Evolutionary conservation across 768 basidiomycete species (phyloP), one percentile per base, ranked within the genome.

Genomic region (Candolleomyces eurysporus): DNA sequence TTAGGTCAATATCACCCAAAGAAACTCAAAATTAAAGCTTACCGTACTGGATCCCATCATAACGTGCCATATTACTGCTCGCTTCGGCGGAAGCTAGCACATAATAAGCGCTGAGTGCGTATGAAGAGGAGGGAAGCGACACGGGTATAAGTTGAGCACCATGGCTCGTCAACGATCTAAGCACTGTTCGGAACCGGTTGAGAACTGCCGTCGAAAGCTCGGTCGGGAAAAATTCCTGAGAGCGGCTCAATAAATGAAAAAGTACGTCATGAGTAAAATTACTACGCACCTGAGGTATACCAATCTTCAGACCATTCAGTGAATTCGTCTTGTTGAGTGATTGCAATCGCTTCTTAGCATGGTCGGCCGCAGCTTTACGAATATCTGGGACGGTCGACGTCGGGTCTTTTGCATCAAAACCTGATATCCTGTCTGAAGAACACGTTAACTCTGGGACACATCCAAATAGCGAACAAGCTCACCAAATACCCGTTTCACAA

Each of bases 31-130:
- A 46, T 31, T 17, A 50, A 3, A 3, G 50, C 74, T 39, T 54
- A 86, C 95, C 96, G 68, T 88, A 97, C 66, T 89, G 83, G 1
- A 95, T 82, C 0, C 96, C 96, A 52, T 96, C 94, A 68, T 89
- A 98, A 45, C 94, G 79, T 4, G 92, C 93, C 60, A 98, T 77
- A 68, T 96, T 97, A 60, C 93, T 95, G 63, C 91, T 90, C 0
- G 96, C 96, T 70, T 98, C 96, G 0, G 96, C 95, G 62, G 88
- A 91, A 1, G 96, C 91, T 16, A 98, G 82, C n/a, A 97, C 92
- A 68, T 98, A 98, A 77, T 98, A 98, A 13, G 94, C 91, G 59
- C 94, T 93, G 5, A 98, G 79, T 0, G 93, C 92, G 68, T 90
- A 90, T 1, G 75, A 70, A 13, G 78, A 82, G 26, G 73, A 77